A percentile compares a stretch with the other conserved stretches of the same genome.
Evolutionary conservation across 257 asterid species (phyloP).

Genomic region (Thymus mandschuricus): DNA sequence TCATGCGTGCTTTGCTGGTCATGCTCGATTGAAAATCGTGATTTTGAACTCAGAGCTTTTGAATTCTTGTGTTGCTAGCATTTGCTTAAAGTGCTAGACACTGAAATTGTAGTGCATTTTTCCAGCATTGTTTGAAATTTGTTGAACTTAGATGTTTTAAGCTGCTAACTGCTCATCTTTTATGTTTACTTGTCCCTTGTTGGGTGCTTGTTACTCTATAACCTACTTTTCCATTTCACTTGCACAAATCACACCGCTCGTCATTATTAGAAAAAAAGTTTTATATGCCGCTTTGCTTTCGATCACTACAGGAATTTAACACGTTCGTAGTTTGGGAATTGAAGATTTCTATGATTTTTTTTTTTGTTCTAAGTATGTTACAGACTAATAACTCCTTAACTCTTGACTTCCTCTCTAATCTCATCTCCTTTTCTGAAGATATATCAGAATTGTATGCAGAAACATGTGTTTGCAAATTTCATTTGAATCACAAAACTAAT

Average conservation of each 20-base stretch:
- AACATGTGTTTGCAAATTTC: not conserved
- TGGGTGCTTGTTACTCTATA: no score
- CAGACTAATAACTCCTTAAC: not conserved
- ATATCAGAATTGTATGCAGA: conserved; percentile 5
- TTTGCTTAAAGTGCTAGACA: not conserved
- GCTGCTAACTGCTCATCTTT: not conserved
- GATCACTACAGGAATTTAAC: no score
- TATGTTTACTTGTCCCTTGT: no score
- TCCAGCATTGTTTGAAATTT: not conserved
- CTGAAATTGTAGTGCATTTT: not conserved
- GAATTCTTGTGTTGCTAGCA: not conserved
- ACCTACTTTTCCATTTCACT: no score
- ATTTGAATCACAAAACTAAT: conserved; percentile 13
- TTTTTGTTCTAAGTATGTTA: no score
- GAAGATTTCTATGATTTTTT: no score
- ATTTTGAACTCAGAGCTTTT: not conserved
- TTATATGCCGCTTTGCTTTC: no score
- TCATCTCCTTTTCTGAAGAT: conserved; percentile 9
- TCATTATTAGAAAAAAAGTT: no score
- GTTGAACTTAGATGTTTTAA: not conserved
- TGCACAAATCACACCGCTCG: no score
- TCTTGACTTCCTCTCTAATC: not conserved
- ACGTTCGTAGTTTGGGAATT: no score
- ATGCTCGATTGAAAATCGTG: not conserved
- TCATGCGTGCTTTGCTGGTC: no score